Evolutionary conservation across 768 basidiomycete species (phyloP), one percentile per base, ranked within the genome.

Genomic region (Rhodosporidiobolus odoratus): DNA sequence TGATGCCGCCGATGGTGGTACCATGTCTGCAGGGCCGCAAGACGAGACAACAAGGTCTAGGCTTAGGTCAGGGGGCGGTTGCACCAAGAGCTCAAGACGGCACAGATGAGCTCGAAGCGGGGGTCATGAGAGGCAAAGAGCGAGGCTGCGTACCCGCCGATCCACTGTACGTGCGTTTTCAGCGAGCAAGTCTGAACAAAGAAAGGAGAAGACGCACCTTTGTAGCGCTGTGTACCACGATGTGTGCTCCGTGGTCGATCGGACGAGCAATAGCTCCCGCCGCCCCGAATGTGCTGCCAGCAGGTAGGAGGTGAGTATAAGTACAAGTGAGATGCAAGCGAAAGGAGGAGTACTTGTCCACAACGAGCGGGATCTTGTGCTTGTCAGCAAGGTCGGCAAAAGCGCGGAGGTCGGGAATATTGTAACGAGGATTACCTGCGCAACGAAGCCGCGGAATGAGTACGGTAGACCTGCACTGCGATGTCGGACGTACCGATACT

Each of bases 181-280:
- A 45, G 43, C 43, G 43, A 12, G 23, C 13, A 45, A 45, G n/a
- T 45, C 23, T 45, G 13, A 45, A 12, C 23, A 23, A 45, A 12
- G 23, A 12, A 23, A 45, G 23, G 43, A 45, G 43, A 13, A 23
- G 23, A 23, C 43, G 43, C 43, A 45, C 43, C 52, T 92, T 91
- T 1, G 90, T 90, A 1, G 88, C 88, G 59, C 86, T 88, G 78
- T 90, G 87, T 25, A 90, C 87, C 67, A 91, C 82, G 67, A 91
- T 89, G 72, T 92, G 89, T 0, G 90, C 89, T 21, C 90, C 90
- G 74, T 85, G 83, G 84, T 87, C 74, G 87, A 88, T 80, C 87
- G 86, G 53, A 87, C 89, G 70, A 89, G 89, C 30, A 21, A 57
- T 65, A 9, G 47, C 53, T 10, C 64, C 54, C 2, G 9, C 56